Percentiles rank a stretch among this genome's conserved stretches.
phyloP scores from a whole-genome alignment of 2,329 filamentous ascomycete genomes.

The Colletotrichum falcatum region DNA sequence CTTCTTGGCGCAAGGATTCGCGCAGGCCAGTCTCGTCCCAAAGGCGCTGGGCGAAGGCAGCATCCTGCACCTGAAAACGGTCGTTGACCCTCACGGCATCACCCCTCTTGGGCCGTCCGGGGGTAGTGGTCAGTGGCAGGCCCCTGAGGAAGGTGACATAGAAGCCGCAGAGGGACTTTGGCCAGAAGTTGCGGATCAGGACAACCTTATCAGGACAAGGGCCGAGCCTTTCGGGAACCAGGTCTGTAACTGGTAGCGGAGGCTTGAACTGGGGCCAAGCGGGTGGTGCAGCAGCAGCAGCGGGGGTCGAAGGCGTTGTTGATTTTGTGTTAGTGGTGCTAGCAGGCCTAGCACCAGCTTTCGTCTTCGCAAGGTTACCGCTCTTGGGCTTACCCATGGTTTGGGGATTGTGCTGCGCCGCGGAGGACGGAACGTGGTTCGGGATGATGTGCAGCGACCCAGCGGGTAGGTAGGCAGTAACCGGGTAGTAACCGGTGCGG shows the following conservation, averaged over 20 bases:
- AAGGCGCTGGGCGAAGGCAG: slow-evolving; percentile 76
- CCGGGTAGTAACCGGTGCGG: slow-evolving; percentile 12
- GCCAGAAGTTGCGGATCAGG: slow-evolving; percentile 80
- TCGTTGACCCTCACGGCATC: slow-evolving; percentile 91
- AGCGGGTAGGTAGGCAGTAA: background rate
- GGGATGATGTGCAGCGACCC: slow-evolving; percentile 31
- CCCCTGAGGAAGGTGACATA: slow-evolving; percentile 79
- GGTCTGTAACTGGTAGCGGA: slow-evolving; percentile 72
- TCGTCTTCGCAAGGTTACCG: slow-evolving; percentile 34
- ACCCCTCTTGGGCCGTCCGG: slow-evolving; percentile 80
- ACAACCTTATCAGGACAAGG: slow-evolving; percentile 73
- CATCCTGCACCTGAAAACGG: slow-evolving; percentile 85
- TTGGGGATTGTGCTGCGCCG: slow-evolving; percentile 43
- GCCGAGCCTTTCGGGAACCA: slow-evolving; percentile 68
- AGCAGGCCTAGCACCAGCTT: slow-evolving; percentile 4
- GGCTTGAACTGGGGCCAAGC: slow-evolving; percentile 81
- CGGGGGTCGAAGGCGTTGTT: slow-evolving; percentile 31
- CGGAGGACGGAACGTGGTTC: slow-evolving; percentile 22
- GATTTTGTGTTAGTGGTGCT: slow-evolving; percentile 30
- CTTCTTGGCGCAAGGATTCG: slow-evolving; percentile 64
- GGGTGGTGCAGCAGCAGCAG: slow-evolving; percentile 42
- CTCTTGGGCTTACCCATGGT: slow-evolving; percentile 43
- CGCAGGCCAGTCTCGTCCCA: slow-evolving; percentile 84
- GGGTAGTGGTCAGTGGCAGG: slow-evolving; percentile 81
- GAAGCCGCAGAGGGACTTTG: slow-evolving; percentile 77